Base-by-base conservation (phyloP, 352 stramenopile genomes). In the Phytophthora fragariaefolia region DNA sequence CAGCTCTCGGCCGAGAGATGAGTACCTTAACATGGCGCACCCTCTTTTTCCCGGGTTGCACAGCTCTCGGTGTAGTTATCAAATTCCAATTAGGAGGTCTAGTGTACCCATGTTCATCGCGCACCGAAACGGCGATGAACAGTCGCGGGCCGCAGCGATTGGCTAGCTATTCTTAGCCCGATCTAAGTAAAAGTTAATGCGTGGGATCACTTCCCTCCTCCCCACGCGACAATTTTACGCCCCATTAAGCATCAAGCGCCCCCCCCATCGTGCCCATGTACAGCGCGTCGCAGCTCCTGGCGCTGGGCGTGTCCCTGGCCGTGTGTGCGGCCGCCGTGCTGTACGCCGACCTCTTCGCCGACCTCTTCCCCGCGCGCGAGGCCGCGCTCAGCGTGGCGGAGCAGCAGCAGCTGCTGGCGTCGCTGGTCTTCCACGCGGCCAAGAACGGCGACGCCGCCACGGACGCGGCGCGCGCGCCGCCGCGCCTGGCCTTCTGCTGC, bases 401-500 rank as follows among this genome's bases (percentile, higher is more conserved):
- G 63, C 84, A 95, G 66, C 69, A 76, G 36, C 83, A 91, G 60
- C 66, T 95, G 57, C 65, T 93, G 32, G 68, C 74, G 49, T 90
- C 84, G 50, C 67, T 95, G 54, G 58, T 82, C 38, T 92, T 89
- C 66, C 76, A 90, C 50, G 79, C 81, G 22, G 68, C 56, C 22
- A 79, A 80, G 46, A 59, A 60, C 24, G 65, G 62, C 9, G 17
- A 56, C 24, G 57, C 38, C 15, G 57, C 59, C 13, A 26, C 46
- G 1, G 52, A 38, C 40, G 50, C 57, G 12, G 67, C 57, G 47
- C 58, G 54, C n/a, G 32, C 45, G 6, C 40, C 46, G 7, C 81
- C 83, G 8, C 82, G 85, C 0, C 56, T 95, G 5, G 87, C 87
- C 13, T 93, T 93, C 66, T 95, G 87, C 73, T 95, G 87, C 58